phyloP scores from a whole-genome alignment of 2,329 filamentous ascomycete genomes.

The Beauveria sp. region DNA sequence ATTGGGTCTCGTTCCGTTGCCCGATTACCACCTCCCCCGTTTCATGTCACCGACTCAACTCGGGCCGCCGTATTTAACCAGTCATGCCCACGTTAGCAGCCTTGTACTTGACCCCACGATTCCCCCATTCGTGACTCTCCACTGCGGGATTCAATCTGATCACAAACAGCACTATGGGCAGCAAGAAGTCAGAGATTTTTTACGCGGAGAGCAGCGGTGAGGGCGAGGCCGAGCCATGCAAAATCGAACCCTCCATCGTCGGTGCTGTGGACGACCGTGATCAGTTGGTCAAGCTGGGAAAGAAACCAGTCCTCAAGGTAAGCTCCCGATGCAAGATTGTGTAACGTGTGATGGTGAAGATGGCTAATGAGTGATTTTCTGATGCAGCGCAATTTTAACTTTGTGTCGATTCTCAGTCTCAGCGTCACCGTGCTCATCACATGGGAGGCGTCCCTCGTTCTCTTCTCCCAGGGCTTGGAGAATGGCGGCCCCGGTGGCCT shows the following conservation, averaged over 20 bases:
- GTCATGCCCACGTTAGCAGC: background rate
- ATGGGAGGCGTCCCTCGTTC: slow-evolving; percentile 32
- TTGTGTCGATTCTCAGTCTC: slow-evolving; percentile 37
- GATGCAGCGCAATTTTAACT: slow-evolving; percentile 32
- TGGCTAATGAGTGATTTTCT: background rate
- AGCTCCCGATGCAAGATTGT: background rate
- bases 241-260: background rate
- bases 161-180: background rate
- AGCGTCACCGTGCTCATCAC: slow-evolving; percentile 38
- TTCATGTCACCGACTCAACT: background rate
- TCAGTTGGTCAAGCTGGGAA: slow-evolving; percentile 8
- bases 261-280: slow-evolving; percentile 2
- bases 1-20: background rate
- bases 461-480: slow-evolving; percentile 20
- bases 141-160: background rate
- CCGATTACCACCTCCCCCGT: background rate
- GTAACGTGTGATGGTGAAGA: background rate
- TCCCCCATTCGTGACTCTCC: background rate
- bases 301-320: slow-evolving; percentile 8
- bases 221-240: background rate
- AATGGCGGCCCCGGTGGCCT: slow-evolving; percentile 42
- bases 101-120: background rate
- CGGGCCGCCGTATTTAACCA: background rate
- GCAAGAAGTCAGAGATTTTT: background rate
- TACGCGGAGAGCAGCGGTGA: background rate